phyloP scores from a whole-genome alignment of 331 rosid species.

The Dryas integrifolia region DNA sequence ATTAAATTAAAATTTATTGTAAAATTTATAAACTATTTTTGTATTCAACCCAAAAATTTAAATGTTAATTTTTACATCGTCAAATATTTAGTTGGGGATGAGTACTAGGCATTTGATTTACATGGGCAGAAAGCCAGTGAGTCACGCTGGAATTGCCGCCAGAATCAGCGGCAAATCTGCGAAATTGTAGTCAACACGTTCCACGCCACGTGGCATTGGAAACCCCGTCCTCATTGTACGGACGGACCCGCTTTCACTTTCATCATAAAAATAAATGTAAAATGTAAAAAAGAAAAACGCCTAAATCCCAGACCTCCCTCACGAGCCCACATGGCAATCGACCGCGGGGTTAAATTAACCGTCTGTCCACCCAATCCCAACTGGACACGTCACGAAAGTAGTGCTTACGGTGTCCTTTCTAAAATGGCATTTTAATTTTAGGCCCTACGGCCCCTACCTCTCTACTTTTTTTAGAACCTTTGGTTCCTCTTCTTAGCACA shows the following conservation, averaged over 20 bases:
- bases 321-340: background rate
- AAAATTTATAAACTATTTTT: no score
- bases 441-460: background rate
- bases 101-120: slow-evolving; percentile 4
- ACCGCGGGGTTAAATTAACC: background rate
- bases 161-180: slow-evolving; percentile 22
- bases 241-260: background rate
- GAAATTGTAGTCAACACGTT: slow-evolving; percentile 6
- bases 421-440: background rate
- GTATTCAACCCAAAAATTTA: no score
- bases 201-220: background rate
- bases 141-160: slow-evolving; percentile 26
- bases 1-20: no score
- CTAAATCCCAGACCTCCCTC: background rate
- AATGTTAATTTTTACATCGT: no score
- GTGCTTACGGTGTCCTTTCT: background rate
- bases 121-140: slow-evolving; percentile 12
- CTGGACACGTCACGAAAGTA: background rate
- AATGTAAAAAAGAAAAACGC: no score
- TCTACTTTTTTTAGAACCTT: background rate
- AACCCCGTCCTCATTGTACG: slow-evolving; percentile 21
- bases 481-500: background rate
- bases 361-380: background rate
- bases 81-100: no score
- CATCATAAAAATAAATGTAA: background rate